These are phyloP conservation scores for Kwoniella sp. DNA, from an alignment of 768 basidiomycete species.

Conservation along the genomic window DNA sequence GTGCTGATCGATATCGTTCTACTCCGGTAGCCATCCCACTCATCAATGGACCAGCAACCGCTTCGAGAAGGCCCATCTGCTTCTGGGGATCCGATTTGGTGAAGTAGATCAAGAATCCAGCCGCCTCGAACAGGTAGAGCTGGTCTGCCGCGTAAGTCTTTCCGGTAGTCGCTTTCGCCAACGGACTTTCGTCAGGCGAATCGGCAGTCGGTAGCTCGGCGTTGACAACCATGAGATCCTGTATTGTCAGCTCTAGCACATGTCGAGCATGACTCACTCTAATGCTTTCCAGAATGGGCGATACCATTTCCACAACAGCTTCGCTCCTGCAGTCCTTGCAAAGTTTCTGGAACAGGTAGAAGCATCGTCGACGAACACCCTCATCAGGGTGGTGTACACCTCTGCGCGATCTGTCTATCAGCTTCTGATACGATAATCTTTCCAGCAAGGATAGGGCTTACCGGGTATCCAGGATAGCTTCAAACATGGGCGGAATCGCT, in stretches of 20 bases:
- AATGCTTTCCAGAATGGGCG: conserved; percentile 65
- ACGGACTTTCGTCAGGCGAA: conserved; percentile 62
- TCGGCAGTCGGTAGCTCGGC: conserved; percentile 78
- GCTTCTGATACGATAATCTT: not conserved
- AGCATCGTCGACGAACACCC: conserved; percentile 73
- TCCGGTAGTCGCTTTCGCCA: conserved; percentile 77
- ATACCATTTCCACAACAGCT: conserved; percentile 71
- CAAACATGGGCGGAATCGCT: conserved; percentile 80
- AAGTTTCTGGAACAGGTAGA: conserved; percentile 90
- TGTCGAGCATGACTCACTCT: conserved; percentile 45
- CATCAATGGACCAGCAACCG: conserved; percentile 79
- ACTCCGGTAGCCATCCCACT: conserved; percentile 63
- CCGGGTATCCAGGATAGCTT: conserved; percentile 83
- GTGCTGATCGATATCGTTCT: conserved; percentile 63
- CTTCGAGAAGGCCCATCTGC: conserved; percentile 64
- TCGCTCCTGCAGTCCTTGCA: conserved; percentile 79
- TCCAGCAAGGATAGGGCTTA: conserved; percentile 60
- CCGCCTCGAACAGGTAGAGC: conserved; percentile 89
- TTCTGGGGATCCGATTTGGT: conserved; percentile 67
- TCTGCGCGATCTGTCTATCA: conserved; percentile 60
- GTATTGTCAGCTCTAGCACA: conserved; percentile 32
- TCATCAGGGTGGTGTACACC: conserved; percentile 80
- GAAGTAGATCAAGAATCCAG: conserved; percentile 80
- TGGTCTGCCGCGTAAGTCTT: conserved; percentile 80
- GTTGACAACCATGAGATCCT: conserved; percentile 75